Conservation (phyloP, 345 rosid genomes). For the Boechera retrofracta region DNA sequence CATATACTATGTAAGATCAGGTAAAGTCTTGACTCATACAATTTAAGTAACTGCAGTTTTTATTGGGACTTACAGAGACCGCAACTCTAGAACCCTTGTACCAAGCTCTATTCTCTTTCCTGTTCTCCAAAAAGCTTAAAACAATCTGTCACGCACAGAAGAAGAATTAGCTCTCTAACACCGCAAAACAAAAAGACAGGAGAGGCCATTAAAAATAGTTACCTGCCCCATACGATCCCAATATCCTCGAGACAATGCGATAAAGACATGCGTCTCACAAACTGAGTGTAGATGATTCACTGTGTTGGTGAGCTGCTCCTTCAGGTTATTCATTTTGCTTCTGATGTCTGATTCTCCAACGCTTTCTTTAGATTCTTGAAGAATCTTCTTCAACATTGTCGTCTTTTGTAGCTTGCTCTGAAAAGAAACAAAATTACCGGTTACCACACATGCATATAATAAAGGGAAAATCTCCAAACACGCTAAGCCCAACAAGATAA, state of each 20-base stretch:
- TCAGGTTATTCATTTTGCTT: conserved; percentile 78
- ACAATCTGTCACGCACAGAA: conserved; percentile 62
- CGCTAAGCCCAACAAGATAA: conserved; percentile 6
- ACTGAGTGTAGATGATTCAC: conserved; percentile 79
- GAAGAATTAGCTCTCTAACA: conserved; percentile 25
- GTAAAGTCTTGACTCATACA: not conserved
- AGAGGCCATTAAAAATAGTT: conserved; percentile 16
- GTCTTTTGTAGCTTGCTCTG: conserved; percentile 80
- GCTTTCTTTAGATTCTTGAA: conserved; percentile 88
- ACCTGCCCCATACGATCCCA: conserved; percentile 99
- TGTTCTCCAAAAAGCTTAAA: conserved; percentile 85
- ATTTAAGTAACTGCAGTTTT: not conserved
- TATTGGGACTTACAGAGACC: conserved; percentile 61
- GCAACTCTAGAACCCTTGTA: conserved; percentile 89
- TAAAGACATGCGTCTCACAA: conserved; percentile 78
- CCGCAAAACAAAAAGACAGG: not conserved
- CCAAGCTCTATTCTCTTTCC: conserved; percentile 97
- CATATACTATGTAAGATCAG: not conserved
- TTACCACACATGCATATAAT: conserved; percentile 2
- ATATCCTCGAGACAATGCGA: conserved; percentile 81
- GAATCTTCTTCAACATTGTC: conserved; percentile 92
- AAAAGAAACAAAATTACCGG: not conserved
- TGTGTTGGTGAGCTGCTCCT: conserved; percentile 77
- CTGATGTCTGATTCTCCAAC: conserved; percentile 82
- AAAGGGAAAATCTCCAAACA: conserved; percentile 1